Percentiles rank a stretch among this genome's conserved stretches.
Evolutionary conservation across 164 flowering plant genomes (phyloP).

Genomic region (Tinospora cordifolia): DNA sequence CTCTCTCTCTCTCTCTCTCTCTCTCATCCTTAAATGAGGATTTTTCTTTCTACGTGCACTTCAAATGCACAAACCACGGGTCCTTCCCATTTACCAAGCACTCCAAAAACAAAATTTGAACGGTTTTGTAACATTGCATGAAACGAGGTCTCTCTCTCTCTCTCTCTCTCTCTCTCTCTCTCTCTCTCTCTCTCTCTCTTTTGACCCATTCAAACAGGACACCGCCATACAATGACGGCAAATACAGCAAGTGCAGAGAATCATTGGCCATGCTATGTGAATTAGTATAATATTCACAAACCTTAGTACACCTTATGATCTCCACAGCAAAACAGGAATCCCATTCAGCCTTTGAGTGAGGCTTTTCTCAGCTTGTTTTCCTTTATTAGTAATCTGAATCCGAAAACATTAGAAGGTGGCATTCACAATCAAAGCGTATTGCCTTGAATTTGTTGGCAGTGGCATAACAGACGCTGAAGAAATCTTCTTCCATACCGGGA

Average conservation of each 20-base stretch:
- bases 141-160: not conserved
- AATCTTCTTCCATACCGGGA: not conserved
- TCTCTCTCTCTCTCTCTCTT: not conserved
- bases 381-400: not conserved
- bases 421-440: not conserved
- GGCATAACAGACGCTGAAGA: not conserved
- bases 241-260: not conserved
- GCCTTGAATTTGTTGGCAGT: not conserved
- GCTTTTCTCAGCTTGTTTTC: too few species aligned
- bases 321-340: not conserved
- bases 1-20: too few species aligned
- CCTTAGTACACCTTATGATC: too few species aligned
- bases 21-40: too few species aligned
- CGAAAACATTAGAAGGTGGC: not conserved
- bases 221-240: not conserved
- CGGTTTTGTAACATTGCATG: too few species aligned
- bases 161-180: not conserved
- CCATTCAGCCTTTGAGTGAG: too few species aligned
- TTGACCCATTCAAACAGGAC: not conserved
- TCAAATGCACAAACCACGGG: too few species aligned
- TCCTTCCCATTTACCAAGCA: too few species aligned
- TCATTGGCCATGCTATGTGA: not conserved
- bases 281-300: not conserved
- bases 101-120: too few species aligned
- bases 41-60: too few species aligned